A percentile compares a stretch with the other conserved stretches of the same genome.
Evolutionary conservation across 805 yeast genomes (phyloP).

Genomic region (Spathaspora arborariae): DNA sequence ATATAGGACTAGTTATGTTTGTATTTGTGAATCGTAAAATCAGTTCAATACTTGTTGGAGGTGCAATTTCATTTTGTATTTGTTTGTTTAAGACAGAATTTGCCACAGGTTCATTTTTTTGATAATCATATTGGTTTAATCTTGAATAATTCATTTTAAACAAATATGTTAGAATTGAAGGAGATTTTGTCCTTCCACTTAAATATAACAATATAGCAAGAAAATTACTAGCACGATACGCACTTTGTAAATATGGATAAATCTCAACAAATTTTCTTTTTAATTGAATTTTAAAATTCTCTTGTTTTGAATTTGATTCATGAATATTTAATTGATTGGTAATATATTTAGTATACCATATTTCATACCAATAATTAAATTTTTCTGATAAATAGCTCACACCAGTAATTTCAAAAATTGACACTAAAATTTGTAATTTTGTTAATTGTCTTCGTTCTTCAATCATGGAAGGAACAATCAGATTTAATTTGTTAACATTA

Average conservation of each 20-base stretch:
- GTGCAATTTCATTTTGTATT: constrained; percentile 28
- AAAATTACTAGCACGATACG: constrained; percentile 47
- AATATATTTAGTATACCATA: constrained; percentile 55
- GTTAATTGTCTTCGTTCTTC: constrained; percentile 54
- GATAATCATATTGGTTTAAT: constrained; percentile 48
- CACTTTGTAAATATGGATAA: constrained; percentile 58
- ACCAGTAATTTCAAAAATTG: constrained; percentile 59
- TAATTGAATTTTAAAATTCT: constrained; percentile 23
- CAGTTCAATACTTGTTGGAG: constrained; percentile 39
- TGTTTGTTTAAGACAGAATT: constrained; percentile 11
- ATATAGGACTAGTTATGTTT: constrained; percentile 23
- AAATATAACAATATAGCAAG: constrained; percentile 60
- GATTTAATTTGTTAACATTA: constrained; percentile 30
- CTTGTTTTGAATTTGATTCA: constrained; percentile 17
- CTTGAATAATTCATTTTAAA: constrained; percentile 66
- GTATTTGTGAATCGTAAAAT: constrained; percentile 19
- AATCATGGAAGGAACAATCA: constrained; percentile 37
- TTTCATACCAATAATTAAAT: constrained; percentile 59
- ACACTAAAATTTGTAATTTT: constrained; percentile 46
- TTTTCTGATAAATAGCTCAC: constrained; percentile 69
- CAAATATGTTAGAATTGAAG: constrained; percentile 57
- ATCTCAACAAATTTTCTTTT: constrained; percentile 46
- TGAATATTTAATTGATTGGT: constrained; percentile 39
- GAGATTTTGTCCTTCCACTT: constrained; percentile 61
- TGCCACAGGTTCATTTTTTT: constrained; percentile 23